These are phyloP conservation scores for Mrakia gelida DNA, from an alignment of 768 basidiomycete species.

Conservation along the genomic window DNA sequence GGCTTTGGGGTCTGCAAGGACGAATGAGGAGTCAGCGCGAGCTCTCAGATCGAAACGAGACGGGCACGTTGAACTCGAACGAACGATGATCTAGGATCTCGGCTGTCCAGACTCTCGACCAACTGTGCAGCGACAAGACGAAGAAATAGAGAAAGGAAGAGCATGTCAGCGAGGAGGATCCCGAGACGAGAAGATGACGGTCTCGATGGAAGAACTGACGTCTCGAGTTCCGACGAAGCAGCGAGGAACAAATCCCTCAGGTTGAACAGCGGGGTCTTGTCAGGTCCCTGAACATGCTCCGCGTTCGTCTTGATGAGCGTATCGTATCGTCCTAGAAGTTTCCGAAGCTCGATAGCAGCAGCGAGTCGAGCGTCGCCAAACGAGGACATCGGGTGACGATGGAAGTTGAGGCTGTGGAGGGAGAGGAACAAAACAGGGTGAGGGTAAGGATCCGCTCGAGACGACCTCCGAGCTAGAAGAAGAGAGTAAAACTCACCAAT, in stretches of 20 bases:
- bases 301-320: not conserved
- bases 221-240: not conserved
- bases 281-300: not conserved
- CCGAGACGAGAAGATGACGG: not conserved
- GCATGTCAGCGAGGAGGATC: not conserved
- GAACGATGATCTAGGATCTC: not conserved
- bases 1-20: not conserved
- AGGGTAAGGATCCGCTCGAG: too few relatives aligned
- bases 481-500: not conserved
- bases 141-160: not conserved
- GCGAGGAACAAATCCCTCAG: not conserved
- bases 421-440: too few relatives aligned
- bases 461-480: too few relatives aligned
- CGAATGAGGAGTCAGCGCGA: not conserved
- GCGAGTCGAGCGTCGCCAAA: not conserved
- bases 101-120: not conserved
- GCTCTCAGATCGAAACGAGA: not conserved
- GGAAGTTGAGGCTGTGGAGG: not conserved
- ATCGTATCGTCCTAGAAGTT: not conserved
- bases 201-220: not conserved
- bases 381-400: not conserved
- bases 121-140: not conserved
- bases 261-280: not conserved
- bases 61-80: not conserved
- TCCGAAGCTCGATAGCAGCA: not conserved